A percentile compares a stretch with the other conserved stretches of the same genome.
Evolutionary conservation across 257 asterid species (phyloP).

Genomic region (Primulina eburnea): DNA sequence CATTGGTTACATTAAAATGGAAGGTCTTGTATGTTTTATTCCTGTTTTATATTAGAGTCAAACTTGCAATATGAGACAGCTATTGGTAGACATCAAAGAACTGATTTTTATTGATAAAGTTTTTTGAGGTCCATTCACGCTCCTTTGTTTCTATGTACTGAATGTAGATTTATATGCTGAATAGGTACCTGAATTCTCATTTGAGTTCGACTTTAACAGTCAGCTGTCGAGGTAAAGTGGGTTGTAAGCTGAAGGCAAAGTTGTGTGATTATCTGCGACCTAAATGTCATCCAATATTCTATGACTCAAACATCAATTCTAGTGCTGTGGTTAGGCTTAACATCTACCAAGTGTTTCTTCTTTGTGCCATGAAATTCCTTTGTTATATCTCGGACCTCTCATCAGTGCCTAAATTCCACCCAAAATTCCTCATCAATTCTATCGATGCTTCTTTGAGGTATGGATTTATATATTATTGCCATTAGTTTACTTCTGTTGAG

Average conservation of each 20-base stretch:
- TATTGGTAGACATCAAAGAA: not conserved
- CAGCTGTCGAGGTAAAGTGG: conserved; percentile 50
- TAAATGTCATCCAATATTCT: conserved; percentile 82
- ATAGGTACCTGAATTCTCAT: conserved; percentile 65
- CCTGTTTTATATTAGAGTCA: not conserved
- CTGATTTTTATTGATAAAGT: not conserved
- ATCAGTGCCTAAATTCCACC: conserved; percentile 38
- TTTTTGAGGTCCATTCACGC: too few species aligned
- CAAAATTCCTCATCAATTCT: conserved; percentile 38
- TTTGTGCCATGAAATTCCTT: conserved; percentile 84
- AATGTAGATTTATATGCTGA: conserved; percentile 12
- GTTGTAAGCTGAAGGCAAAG: conserved; percentile 46
- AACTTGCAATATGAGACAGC: not conserved
- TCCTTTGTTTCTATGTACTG: not conserved
- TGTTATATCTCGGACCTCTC: conserved; percentile 52
- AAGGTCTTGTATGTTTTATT: not conserved
- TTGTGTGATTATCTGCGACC: conserved; percentile 59
- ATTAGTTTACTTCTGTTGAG: not conserved
- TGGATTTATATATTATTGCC: not conserved
- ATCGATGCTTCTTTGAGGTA: conserved; percentile 63
- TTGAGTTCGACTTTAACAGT: conserved; percentile 70
- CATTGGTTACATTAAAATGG: not conserved
- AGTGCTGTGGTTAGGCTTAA: conserved; percentile 76
- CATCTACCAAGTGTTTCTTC: conserved; percentile 71
- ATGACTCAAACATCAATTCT: conserved; percentile 75